Evolutionary conservation across 1,284 basidiomycete species (phyloP), one percentile per base, ranked within the genome.

Genomic region (Malassezia obtusa): DNA sequence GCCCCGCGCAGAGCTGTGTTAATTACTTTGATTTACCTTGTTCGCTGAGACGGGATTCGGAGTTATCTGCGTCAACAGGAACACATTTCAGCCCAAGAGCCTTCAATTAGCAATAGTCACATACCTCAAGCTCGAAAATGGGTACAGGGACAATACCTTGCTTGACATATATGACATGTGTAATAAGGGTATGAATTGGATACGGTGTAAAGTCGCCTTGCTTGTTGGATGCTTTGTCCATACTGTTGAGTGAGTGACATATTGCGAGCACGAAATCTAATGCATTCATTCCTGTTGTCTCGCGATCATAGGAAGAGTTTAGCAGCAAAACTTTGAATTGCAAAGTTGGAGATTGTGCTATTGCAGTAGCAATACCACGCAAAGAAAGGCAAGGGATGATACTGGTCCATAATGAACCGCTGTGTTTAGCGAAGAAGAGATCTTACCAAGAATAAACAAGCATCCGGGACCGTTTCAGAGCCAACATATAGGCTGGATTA

Each of bases 351-450:
- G 88, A 90, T 36, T 80, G 78, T 7, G 87, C 87, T 56, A 96
- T 91, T 10, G 81, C 80, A 26, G 80, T 77, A 1, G 84, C 89
- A 4, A 96, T 83, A 5, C 87, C 87, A 46, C 84, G 82, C 14
- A 98, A 76, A 0, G 87, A 84, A 15, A 98, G 79, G 71, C 90
- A 94, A 0, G 92, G 91, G 15, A 94, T 82, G 61, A 96, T 87
- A 35, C 66, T 71, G 1, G 90, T 94, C 87, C 87, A 95, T 2
- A 94, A 76, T 0, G 88, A 91, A 1, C 89, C 89, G 71, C 88
- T 31, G 39, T 25, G 7, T 6, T 40, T 15, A 25, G 39, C 1
- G 19, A 41, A 25, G 35, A 5, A 28, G 51, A 6, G 31, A 35
- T 12, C 47, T 1, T 25, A 50, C 48, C 65, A 91, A 2, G 87